Base-by-base conservation (phyloP, 75 land plant genomes). In the Adiantum capillusveneris region DNA sequence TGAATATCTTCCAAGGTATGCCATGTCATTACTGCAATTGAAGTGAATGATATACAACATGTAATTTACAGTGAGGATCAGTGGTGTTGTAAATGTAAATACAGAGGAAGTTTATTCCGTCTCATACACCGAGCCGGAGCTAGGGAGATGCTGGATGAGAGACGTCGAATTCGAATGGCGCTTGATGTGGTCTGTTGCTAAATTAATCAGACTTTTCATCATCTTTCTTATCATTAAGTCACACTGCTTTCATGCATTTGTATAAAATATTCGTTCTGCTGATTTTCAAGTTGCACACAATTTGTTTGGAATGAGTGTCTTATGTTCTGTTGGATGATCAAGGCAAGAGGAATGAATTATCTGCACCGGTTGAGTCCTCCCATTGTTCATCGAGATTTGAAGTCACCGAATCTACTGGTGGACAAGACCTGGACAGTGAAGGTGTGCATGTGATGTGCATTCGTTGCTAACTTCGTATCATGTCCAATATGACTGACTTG, bases 311-410 rank as follows among this genome's bases (percentile, higher is more conserved):
- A 57, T 57, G 21, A 43, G 31, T 57, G 16, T 12, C 20, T 3
- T 5, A 17, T 42, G 31, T 3, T 26, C 6, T 42, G 27, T 11
- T 31, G 44, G 20, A 18, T 19, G 19, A 25, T 30, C 6, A 75
- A 90, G 96, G 96, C 96, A 45, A 90, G 83, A 70, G 96, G 91
- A 58, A 83, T 90, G 84, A 90, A 86, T 62, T 90, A 90, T 70
- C 82, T 90, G 21, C 96, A 90, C 59, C 77, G 65, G 18, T 69
- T 80, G 34, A 81, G 79, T 69, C 96, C 96, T 58, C 87, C 96
- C 18, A 84, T 90, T 64, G 96, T 90, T 27, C 96, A 90, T 74
- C 77, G 96, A 49, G 96, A 89, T 69, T 59, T 89, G 44, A 89
- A 89, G 50, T 86, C 96, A 53, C 96, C 96, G 57, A 90, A 90